Evolutionary conservation across 1,139 yeast species (phyloP), one percentile per base, ranked within the genome.

Genomic region (Ogataea hybrid): DNA sequence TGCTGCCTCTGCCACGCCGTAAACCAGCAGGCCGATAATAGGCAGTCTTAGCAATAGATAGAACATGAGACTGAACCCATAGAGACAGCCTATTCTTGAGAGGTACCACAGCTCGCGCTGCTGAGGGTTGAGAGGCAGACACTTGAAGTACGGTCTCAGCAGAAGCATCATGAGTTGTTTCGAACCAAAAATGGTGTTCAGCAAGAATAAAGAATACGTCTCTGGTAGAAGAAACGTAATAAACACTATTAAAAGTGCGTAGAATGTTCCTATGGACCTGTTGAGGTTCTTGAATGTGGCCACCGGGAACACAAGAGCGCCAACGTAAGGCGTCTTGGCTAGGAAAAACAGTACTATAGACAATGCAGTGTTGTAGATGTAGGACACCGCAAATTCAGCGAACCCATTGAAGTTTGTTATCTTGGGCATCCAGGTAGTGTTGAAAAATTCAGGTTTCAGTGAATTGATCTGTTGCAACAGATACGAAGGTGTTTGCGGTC

Each of bases 31-130:
- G 0, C 81, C 73, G 2, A 75, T 49, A 49, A 68, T 65, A 0
- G 83, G 79, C 17, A 71, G 59, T 31, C 66, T 61, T 43, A 77
- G 60, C 32, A 76, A 54, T 37, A 67, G 49, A 49, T 67, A 76
- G 57, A 71, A 75, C 35, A 72, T 69, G n/a, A 76, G 56, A 2
- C 81, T 78, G 51, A 77, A 79, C 2, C 85, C 85, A 50, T 75
- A 74, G 33, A 80, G 59, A 15, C 77, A 68, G 0, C 85, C 85
- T 40, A 74, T 77, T 29, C 86, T 65, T 8, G 81, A 71, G 16
- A 66, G 65, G 41, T 69, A 61, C 86, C 86, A 80, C 41, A 68
- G 71, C 9, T 67, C 64, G 35, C 65, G 64, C 41, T 77, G 79
- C n/a, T 61, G 49, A n/a, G 54, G 56, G 7, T 70, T 59, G 46